These are phyloP conservation scores for Geotrichum candidum DNA, from an alignment of 1,139 yeast species.

Conservation along the genomic window DNA sequence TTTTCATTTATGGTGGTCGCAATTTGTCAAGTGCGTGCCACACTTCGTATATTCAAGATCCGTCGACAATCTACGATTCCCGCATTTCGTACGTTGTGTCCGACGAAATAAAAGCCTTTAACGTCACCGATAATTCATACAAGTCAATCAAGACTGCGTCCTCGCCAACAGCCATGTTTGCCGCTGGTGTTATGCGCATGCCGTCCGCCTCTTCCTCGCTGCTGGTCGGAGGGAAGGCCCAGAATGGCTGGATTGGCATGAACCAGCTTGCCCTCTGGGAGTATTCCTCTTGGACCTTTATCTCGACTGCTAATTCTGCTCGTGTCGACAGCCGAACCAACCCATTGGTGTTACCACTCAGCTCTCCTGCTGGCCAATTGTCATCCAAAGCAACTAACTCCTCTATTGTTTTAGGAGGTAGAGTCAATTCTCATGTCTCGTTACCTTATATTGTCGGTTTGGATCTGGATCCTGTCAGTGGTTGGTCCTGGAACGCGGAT, in stretches of 20 bases:
- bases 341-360: conserved; percentile 44
- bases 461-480: conserved; percentile 31
- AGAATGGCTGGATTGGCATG: conserved; percentile 54
- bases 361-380: conserved; percentile 26
- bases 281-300: conserved; percentile 53
- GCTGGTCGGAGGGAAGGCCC: conserved; percentile 52
- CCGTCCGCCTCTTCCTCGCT: conserved; percentile 22
- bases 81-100: conserved; percentile 30
- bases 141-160: conserved; percentile 34
- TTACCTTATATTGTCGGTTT: conserved; percentile 42
- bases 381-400: conserved; percentile 12
- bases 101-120: conserved; percentile 38
- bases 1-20: conserved; percentile 49
- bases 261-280: conserved; percentile 58
- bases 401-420: conserved; percentile 39
- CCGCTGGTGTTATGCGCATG: conserved; percentile 34
- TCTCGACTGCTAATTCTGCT: conserved; percentile 30
- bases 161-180: conserved; percentile 46
- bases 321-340: conserved; percentile 44
- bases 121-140: conserved; percentile 32
- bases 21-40: conserved; percentile 7
- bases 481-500: conserved; percentile 44
- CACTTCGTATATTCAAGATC: conserved; percentile 13
- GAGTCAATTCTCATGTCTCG: conserved; percentile 36
- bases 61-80: conserved; percentile 22